These are phyloP conservation scores for Mycena vitilis DNA, from an alignment of 768 basidiomycete genomes.

Conservation along the genomic window DNA sequence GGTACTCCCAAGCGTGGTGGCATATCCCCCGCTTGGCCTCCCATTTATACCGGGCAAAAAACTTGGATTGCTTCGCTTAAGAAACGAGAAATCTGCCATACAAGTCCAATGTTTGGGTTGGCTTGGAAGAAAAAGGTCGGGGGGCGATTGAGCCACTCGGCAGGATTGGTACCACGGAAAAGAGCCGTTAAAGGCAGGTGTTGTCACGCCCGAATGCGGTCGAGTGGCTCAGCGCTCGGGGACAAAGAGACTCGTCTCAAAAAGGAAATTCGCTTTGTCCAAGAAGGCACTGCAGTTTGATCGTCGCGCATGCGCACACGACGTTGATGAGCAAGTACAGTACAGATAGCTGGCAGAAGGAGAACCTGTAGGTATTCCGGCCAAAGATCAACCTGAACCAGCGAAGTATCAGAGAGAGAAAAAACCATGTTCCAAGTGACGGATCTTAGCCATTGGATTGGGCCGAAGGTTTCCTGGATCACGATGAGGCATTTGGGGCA, in stretches of 20 bases:
- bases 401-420: too few species aligned
- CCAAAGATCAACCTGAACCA: too few species aligned
- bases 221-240: neutral
- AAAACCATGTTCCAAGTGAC: too few species aligned
- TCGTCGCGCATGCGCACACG: neutral
- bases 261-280: conserved; percentile 13
- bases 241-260: neutral
- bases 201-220: neutral
- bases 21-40: neutral
- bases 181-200: neutral
- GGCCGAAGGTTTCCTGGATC: too few species aligned
- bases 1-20: too few species aligned
- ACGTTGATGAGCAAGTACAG: too few species aligned
- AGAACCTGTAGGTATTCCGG: too few species aligned
- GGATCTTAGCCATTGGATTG: too few species aligned
- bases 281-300: neutral
- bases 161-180: neutral
- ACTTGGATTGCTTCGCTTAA: conserved; percentile 8
- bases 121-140: neutral
- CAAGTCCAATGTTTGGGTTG: conserved; percentile 6
- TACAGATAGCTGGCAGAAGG: too few species aligned
- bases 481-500: too few species aligned
- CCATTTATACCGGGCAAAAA: neutral
- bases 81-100: neutral
- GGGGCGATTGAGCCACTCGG: conserved; percentile 8